phyloP scores from a whole-genome alignment of 2,329 filamentous ascomycete species.

The Orbilia quercus region DNA sequence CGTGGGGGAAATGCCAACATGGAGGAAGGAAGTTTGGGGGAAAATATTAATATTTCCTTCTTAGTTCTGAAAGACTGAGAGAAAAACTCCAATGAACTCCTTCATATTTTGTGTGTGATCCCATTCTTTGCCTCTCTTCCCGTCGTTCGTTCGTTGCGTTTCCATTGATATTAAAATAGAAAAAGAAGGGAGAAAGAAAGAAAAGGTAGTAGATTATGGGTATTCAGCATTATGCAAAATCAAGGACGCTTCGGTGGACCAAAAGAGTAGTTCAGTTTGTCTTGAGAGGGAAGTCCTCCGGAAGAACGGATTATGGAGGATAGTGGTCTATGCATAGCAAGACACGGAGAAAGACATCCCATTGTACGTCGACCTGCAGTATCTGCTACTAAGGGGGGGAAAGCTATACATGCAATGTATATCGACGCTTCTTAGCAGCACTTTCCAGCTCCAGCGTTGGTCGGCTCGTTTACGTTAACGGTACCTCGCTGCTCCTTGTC shows the following conservation, averaged over 20 bases:
- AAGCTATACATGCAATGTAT: constrained; percentile 39
- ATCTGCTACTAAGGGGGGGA: constrained; percentile 37
- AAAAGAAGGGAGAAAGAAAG: constrained; percentile 9
- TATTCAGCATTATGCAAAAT: constrained; percentile 57
- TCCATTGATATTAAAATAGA: constrained; percentile 51
- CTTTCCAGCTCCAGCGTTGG: constrained; percentile 26
- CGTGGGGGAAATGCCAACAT: constrained; percentile 33
- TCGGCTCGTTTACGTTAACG: constrained; percentile 53
- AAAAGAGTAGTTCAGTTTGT: constrained; percentile 48
- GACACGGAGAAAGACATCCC: constrained; percentile 31
- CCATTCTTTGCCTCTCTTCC: constrained; percentile 29
- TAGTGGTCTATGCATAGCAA: constrained; percentile 52
- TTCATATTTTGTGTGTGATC: constrained; percentile 52
- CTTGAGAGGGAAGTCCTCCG: constrained; percentile 29
- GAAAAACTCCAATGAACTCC: constrained; percentile 57
- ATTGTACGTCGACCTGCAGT: constrained; percentile 39
- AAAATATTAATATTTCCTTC: constrained; percentile 48
- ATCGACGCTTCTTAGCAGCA: constrained; percentile 43
- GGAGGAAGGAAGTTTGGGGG: constrained; percentile 36
- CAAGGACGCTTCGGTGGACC: constrained; percentile 41
- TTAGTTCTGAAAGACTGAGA: constrained; percentile 49
- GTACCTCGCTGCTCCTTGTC: constrained; percentile 44
- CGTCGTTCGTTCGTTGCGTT: constrained; percentile 29
- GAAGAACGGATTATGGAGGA: constrained; percentile 24
- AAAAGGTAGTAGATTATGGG: constrained; percentile 54